phyloP scores from a whole-genome alignment of 2,329 filamentous ascomycete species.

The Xylariaceae sp. region DNA sequence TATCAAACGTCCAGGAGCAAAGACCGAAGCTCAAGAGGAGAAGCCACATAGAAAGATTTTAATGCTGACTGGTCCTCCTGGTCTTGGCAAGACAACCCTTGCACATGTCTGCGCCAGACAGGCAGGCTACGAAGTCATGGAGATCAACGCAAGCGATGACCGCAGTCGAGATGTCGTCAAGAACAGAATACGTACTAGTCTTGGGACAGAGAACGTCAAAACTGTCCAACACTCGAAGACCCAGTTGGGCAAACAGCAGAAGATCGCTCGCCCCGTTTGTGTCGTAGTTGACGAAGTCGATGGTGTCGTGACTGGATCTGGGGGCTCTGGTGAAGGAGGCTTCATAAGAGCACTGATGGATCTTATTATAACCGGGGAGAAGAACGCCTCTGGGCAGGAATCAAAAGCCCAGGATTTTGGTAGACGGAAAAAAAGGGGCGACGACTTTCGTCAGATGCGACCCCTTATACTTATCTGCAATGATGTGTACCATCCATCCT shows the following conservation, averaged over 20 bases:
- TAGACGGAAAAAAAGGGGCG: constrained; percentile 73
- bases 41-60: constrained; percentile 85
- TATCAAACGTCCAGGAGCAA: constrained; percentile 51
- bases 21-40: constrained; percentile 65
- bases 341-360: constrained; percentile 96
- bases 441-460: constrained; percentile 84
- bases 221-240: constrained; percentile 66
- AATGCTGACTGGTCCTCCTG: constrained; percentile 88
- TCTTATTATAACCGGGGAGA: constrained; percentile 83
- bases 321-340: constrained; percentile 82
- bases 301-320: constrained; percentile 83
- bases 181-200: constrained; percentile 85
- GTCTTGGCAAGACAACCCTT: constrained; percentile 92
- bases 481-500: constrained; percentile 90
- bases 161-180: constrained; percentile 88
- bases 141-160: constrained; percentile 98
- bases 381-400: constrained; percentile 60
- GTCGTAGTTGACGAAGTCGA: constrained; percentile 97
- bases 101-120: constrained; percentile 95
- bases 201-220: constrained; percentile 94
- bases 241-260: constrained; percentile 61
- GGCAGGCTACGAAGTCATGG: constrained; percentile 93
- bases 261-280: constrained; percentile 84
- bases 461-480: constrained; percentile 96
- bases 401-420: constrained; percentile 43